Evolutionary conservation across 164 flowering plant genomes (phyloP), one percentile per base, ranked within the genome.

Genomic region (Magnolia sinica): DNA sequence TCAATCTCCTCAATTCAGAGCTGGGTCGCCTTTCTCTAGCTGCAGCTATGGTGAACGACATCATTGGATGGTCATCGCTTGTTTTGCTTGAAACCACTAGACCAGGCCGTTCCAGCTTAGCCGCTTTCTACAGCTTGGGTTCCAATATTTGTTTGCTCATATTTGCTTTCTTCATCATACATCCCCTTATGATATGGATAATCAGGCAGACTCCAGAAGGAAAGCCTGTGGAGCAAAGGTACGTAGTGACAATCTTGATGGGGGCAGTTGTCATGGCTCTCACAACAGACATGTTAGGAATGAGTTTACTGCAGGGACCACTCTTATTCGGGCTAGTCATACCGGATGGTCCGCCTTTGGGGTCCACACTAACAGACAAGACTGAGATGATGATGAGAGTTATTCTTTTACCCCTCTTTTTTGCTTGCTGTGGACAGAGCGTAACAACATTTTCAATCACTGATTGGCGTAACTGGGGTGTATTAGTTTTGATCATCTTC

Each of bases 271-370:
- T 79, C 7, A 45, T 78, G n/a, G 87, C 83, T 0, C 87, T 88
- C 27, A 0, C 85, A 0, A 78, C 86, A 0, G 91, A 90, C 71
- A 24, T 85, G 70, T 68, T 83, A 5, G 96, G 96, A 0, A 24
- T 83, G 7, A 87, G 87, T 13, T 76, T 87, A 9, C 83, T 64
- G 0, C 85, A 84, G 49, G 92, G 91, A 0, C 82, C 96, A 1
- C 19, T 88, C 18, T 84, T 88, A 88, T 65, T 90, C 1, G 96
- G 96, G 2, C 64, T 92, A 19, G 86, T 82, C 0, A 79, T 92
- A 0, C 96, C 96, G 0, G 90, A 88, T 67, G 96, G 96, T 1
- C 96, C 96, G 0, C 92, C 94, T 1, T 65, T 91, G 3, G 94
- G 94, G 0, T 50, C 94, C 5, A 82, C 88, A 2, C 67, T 91